These are phyloP conservation scores for Silene coronaria DNA, from an alignment of 179 eudicot species.

Conservation along the genomic window DNA sequence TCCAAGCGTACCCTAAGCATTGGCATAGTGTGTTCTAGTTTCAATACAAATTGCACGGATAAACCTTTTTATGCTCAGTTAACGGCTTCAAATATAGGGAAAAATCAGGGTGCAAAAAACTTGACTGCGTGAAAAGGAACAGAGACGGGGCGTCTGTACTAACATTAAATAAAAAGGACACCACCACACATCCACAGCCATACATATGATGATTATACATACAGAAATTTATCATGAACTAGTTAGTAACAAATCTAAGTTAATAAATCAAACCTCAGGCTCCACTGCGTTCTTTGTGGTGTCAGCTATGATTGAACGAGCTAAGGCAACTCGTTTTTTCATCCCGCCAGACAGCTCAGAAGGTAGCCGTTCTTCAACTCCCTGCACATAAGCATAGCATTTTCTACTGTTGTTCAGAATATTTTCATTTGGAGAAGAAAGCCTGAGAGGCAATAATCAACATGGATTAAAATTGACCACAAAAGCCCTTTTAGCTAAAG, in stretches of 20 bases:
- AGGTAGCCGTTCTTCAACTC: slow-evolving; percentile 78
- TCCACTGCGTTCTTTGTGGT: slow-evolving; percentile 64
- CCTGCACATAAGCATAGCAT: slow-evolving; percentile 40
- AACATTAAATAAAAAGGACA: no score
- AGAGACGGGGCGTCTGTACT: no score
- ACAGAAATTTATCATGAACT: background rate
- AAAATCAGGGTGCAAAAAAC: no score
- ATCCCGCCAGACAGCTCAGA: slow-evolving; percentile 96
- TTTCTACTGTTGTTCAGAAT: slow-evolving; percentile 1
- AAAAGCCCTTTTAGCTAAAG: no score
- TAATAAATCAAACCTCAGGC: slow-evolving; percentile 63
- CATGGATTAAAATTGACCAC: background rate
- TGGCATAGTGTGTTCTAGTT: no score
- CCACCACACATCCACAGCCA: background rate
- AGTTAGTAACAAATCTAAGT: background rate
- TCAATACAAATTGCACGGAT: no score
- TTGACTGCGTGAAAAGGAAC: no score
- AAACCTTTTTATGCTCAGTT: no score
- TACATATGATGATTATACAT: background rate
- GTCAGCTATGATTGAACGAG: slow-evolving; percentile 83
- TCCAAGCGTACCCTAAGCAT: no score
- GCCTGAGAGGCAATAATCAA: slow-evolving; percentile 5
- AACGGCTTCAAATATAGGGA: no score
- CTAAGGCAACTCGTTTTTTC: slow-evolving; percentile 94
- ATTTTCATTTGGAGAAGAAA: background rate